Evolutionary conservation across 495 filamentous ascomycete genomes (phyloP).

Genomic region (Xylaria flabelliformis): DNA sequence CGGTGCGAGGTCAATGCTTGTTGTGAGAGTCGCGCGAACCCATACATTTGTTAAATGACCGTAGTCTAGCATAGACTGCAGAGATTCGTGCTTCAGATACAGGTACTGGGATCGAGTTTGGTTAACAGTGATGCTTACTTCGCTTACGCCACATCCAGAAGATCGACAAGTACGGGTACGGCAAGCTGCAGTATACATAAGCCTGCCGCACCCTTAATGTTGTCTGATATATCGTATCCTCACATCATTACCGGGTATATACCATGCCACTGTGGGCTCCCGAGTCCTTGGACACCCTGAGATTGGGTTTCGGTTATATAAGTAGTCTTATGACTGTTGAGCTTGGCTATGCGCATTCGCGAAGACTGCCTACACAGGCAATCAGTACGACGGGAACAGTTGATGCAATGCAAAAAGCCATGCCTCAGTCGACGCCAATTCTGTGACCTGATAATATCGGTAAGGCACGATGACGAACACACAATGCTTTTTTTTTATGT

Average conservation of each 20-base stretch:
- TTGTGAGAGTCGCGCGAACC: neutral
- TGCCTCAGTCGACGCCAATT: neutral
- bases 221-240: constrained; percentile 16
- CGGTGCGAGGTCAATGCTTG: constrained; percentile 11
- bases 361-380: neutral
- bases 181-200: constrained; percentile 25
- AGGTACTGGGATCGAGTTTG: neutral
- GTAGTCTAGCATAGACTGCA: neutral
- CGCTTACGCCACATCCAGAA: constrained; percentile 17
- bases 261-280: constrained; percentile 19
- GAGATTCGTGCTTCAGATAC: neutral
- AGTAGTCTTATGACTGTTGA: constrained; percentile 4
- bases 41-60: neutral
- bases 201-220: constrained; percentile 25
- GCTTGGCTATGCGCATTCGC: constrained; percentile 12
- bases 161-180: constrained; percentile 17
- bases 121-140: neutral
- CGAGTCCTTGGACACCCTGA: constrained; percentile 16
- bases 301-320: constrained; percentile 20
- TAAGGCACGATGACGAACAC: neutral
- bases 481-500: neutral
- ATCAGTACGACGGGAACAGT: constrained; percentile 1
- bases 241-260: constrained; percentile 15
- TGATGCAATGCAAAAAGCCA: neutral
- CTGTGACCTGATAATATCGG: neutral